A percentile compares a stretch with the other conserved stretches of the same genome.
Conservation (phyloP, 371 early-diverging fungal species). For the Smittium culicis region DNA sequence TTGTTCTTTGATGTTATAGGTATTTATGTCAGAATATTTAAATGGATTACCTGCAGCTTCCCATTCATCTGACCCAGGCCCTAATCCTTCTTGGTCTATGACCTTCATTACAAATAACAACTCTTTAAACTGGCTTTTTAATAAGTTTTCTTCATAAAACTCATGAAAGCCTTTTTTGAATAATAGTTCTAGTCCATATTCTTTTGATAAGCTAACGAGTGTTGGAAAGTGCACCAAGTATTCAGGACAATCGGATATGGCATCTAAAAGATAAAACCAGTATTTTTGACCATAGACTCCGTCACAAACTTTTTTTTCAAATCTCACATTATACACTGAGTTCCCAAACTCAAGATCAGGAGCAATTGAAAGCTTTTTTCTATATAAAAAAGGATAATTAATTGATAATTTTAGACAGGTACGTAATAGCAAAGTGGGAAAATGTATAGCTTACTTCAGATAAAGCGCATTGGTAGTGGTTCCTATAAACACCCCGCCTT, state of each 20-base stretch:
- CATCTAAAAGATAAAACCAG: conserved; percentile 88
- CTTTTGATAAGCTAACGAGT: conserved; percentile 53
- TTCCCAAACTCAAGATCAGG: conserved; percentile 58
- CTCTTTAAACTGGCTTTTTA: conserved; percentile 35
- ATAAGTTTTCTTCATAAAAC: conserved; percentile 46
- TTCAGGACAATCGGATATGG: conserved; percentile 95
- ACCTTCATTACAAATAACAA: conserved; percentile 74
- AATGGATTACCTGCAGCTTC: conserved; percentile 47
- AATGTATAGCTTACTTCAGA: conserved; percentile 76
- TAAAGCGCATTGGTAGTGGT: conserved; percentile 90
- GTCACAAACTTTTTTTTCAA: conserved; percentile 49
- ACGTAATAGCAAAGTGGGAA: not conserved
- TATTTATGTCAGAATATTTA: not conserved
- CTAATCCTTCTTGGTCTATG: conserved; percentile 43
- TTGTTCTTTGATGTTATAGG: not conserved
- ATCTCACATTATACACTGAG: conserved; percentile 63
- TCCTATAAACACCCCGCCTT: conserved; percentile 82
- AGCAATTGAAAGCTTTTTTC: conserved; percentile 18
- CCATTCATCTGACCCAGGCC: conserved; percentile 75
- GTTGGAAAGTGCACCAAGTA: conserved; percentile 75
- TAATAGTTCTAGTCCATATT: conserved; percentile 60
- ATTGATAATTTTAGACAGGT: not conserved
- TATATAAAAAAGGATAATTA: not conserved
- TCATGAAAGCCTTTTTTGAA: conserved; percentile 67
- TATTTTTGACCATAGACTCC: conserved; percentile 74